Base-by-base conservation (phyloP, 2,329 filamentous ascomycete species). In the Aspergillus pseudoterreus region DNA sequence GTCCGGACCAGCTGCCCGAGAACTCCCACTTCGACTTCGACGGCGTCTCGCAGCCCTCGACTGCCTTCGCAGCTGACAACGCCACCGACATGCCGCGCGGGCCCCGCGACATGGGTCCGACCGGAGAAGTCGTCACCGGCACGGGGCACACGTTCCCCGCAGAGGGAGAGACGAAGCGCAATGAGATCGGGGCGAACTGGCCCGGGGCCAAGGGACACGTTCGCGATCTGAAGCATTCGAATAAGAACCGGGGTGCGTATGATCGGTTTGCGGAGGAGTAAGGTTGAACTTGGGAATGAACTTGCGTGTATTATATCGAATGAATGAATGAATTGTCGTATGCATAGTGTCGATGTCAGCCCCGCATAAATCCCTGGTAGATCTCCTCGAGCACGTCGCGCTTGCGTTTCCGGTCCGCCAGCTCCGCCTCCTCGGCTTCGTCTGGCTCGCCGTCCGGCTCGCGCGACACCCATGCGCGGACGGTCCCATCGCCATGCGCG, bases 401-500 rank as follows among this genome's bases (percentile, higher is more conserved):
- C 73, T 95, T 96, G 57, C 82, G 78, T 59, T 84, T 84, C 55
- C 76, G 79, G 47, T 71, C 71, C 10, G 70, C 65, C 35, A 74
- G 72, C 55, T 78, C 81, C n/a, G 77, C 74, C 19, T 79, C 73
- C 32, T 79, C 76, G 53, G 66, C 68, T 49, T 76, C 73, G 11
- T 68, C 63, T 2, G 63, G 64, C 32, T 69, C 71, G 5, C 76
- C 74, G 4, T 80, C 82, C 1, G 75, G 70, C 5, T 82, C 71
- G 33, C 75, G 74, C 2, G 89, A 87, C 59, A 80, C 78, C 91
- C 92, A 96, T 4, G 82, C 82, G 42, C 87, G 81, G 51, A 97
- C 92, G 47, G 86, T 86, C 0, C 92, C 92, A 65, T 96, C 90
- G 3, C 86, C 78, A 63, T 96, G 90, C 2, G 85, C 87, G 48